Base-by-base conservation (phyloP, 73 alveolate species). In the Paramecium pentaurelia region DNA sequence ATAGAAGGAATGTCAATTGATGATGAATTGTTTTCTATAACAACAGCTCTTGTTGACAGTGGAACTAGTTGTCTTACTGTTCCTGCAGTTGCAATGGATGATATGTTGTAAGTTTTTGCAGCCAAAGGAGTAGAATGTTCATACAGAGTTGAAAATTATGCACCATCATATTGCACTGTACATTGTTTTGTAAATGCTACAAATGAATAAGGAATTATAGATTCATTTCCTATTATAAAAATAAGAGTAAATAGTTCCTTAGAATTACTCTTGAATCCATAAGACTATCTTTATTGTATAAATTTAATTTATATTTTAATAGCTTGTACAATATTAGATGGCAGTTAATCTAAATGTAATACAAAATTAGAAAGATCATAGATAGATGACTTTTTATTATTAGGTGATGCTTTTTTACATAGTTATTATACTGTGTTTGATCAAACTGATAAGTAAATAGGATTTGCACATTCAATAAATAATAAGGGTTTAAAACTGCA, bases 391-490 rank as follows among this genome's bases (percentile, higher is more conserved):
- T 18, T 45, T 27, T 25, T 80, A 45, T 64, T 80, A 4, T 27
- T 80, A 20, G 91, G 91, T 14, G 91, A 80, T 80, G 91, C 91
- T 45, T 80, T 80, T 8, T 28, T 80, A 9, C 34, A 80, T 18
- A 80, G 91, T 22, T 80, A 45, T 47, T 80, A 80, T 6, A 80
- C 91, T 44, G 77, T 42, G 18, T 80, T 80, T 25, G 91, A 80
- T 47, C 27, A 80, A 45, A 47, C 49, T 14, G 37, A 80, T 16
- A 80, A 42, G 30, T 6, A 28, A 44, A 20, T 80, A 0, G 91
- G 91, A 44, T 80, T 80, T 80, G 91, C 91, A 5, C 91, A 42
- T 47, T 80, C 91, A 20, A 80, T 80, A 10, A 80, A 80, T 80
- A 49, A 80, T 80, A 14, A 58, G 14, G 73, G 38, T 37, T 73